A percentile compares a stretch with the other conserved stretches of the same genome.
phyloP scores from a whole-genome alignment of 2,329 filamentous ascomycete species.

The Fusarium sp. region DNA sequence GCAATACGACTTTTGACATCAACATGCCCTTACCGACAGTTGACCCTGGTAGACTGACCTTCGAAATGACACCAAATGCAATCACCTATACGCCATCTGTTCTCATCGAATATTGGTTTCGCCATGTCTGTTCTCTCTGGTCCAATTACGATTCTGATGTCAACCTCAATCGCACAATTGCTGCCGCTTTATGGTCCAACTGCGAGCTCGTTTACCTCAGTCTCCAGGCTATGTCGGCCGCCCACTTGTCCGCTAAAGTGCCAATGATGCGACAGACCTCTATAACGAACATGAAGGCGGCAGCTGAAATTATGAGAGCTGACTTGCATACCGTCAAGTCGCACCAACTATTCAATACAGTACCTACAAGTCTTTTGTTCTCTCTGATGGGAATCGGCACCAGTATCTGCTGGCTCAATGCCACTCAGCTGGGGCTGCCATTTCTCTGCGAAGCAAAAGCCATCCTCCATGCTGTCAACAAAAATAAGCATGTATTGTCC shows the following conservation, averaged over 20 bases:
- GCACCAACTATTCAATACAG: background rate
- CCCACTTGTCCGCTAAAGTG: background rate
- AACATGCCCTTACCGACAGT: background rate
- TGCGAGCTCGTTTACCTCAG: background rate
- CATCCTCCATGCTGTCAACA: background rate
- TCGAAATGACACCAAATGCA: background rate
- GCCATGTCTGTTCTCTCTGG: background rate
- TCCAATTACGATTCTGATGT: background rate
- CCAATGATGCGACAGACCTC: background rate
- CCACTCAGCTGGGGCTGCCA: background rate
- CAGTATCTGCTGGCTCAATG: background rate
- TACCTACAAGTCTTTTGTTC: background rate
- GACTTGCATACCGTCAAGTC: background rate
- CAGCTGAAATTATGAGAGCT: background rate
- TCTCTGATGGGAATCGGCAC: background rate
- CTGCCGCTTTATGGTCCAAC: background rate
- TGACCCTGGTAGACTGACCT: background rate
- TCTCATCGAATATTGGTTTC: background rate
- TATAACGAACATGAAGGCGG: background rate
- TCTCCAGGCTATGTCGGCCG: background rate
- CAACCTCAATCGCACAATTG: background rate
- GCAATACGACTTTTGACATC: background rate
- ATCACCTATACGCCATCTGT: background rate
- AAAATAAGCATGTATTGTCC: background rate
- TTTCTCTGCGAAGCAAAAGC: background rate